A percentile compares a stretch with the other conserved stretches of the same genome.
phyloP scores from a whole-genome alignment of 352 stramenopile species.

The Vaucheria bursata region DNA sequence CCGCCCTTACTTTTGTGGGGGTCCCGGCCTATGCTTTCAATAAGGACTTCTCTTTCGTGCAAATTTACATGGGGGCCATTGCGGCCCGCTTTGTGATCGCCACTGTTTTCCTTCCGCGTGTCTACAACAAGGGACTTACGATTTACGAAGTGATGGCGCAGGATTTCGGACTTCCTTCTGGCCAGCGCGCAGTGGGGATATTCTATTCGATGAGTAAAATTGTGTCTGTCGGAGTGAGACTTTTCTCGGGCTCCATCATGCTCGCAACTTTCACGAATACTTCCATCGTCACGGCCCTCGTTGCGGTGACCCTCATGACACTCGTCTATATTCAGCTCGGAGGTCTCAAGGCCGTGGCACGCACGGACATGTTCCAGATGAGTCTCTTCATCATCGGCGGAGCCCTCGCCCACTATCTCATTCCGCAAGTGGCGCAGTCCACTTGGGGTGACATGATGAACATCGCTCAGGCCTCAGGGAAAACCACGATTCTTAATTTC shows the following conservation, averaged over 20 bases:
- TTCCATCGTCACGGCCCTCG: background rate
- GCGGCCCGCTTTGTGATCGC: background rate
- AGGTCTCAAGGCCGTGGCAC: background rate
- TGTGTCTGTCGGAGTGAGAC: background rate
- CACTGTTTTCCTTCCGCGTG: background rate
- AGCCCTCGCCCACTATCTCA: background rate
- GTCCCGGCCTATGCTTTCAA: background rate
- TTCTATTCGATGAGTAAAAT: background rate
- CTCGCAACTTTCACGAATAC: background rate
- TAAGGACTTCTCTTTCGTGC: background rate
- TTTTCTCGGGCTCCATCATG: background rate
- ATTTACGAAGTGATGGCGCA: background rate
- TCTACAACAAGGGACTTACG: background rate
- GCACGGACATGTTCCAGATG: background rate
- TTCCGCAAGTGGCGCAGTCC: background rate
- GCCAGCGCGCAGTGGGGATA: background rate
- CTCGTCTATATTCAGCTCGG: background rate
- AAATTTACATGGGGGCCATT: background rate
- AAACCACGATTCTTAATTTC: background rate
- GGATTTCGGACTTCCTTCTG: background rate
- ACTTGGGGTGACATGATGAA: background rate
- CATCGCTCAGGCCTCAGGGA: background rate
- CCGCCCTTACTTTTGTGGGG: background rate
- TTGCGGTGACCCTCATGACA: background rate
- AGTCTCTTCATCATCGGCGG: background rate